These are phyloP conservation scores for Ogataea pini DNA, from an alignment of 805 yeast species.

Conservation along the genomic window DNA sequence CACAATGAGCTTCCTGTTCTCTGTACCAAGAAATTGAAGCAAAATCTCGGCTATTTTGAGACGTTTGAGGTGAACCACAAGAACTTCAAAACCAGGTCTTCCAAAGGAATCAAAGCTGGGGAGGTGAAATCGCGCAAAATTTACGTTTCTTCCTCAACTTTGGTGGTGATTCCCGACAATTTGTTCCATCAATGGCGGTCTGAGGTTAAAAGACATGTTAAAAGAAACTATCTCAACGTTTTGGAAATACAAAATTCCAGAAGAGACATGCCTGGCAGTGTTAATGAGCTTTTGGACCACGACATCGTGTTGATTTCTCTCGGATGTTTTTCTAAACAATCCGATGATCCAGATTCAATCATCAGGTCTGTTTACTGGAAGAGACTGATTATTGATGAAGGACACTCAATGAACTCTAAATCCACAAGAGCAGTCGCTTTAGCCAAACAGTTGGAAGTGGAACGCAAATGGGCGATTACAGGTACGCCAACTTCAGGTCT, in stretches of 20 bases:
- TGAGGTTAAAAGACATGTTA: slow-evolving; percentile 59
- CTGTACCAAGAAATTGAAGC: slow-evolving; percentile 38
- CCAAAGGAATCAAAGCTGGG: slow-evolving; percentile 9
- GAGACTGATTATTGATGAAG: slow-evolving; percentile 72
- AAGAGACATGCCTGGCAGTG: slow-evolving; percentile 30
- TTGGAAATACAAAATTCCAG: slow-evolving; percentile 29
- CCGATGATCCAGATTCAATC: slow-evolving; percentile 36
- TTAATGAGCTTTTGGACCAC: slow-evolving; percentile 40
- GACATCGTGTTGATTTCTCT: slow-evolving; percentile 56
- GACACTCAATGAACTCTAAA: slow-evolving; percentile 61
- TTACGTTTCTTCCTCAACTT: slow-evolving; percentile 51
- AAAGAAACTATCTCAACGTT: slow-evolving; percentile 39
- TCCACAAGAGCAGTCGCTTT: slow-evolving; percentile 49
- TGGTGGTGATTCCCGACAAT: slow-evolving; percentile 67
- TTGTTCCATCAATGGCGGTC: slow-evolving; percentile 63
- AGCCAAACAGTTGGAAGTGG: slow-evolving; percentile 52
- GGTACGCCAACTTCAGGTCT: slow-evolving; percentile 78
- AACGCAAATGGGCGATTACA: slow-evolving; percentile 71
- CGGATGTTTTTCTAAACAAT: slow-evolving; percentile 46
- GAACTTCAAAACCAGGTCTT: slow-evolving; percentile 19
- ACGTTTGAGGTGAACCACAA: slow-evolving; percentile 15
- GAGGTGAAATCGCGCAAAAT: slow-evolving; percentile 31
- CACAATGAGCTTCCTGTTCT: slow-evolving; percentile 44
- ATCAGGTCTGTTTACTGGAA: slow-evolving; percentile 60
- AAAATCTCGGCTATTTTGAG: slow-evolving; percentile 48